Evolutionary conservation across 306 rosid species (phyloP).

Genomic region (Fragaria ananassa): DNA sequence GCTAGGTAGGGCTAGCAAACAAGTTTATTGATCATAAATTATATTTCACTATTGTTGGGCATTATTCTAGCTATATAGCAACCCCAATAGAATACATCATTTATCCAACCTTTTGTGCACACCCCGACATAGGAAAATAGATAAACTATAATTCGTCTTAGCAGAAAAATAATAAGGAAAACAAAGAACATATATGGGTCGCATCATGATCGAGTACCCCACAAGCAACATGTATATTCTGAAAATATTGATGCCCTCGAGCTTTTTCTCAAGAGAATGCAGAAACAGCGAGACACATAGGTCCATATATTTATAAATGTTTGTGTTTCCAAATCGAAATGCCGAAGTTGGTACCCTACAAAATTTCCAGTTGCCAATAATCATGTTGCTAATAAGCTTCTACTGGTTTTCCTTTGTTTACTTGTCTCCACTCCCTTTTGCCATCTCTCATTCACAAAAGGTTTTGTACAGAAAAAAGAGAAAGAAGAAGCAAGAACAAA

Average conservation of each 20-base stretch:
- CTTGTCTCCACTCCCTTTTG: constrained; percentile 30
- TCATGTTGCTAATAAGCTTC: not conserved
- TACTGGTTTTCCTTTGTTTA: too few species aligned
- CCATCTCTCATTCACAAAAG: constrained; percentile 16
- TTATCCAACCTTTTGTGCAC: not conserved
- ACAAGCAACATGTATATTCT: constrained; percentile 21
- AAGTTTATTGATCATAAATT: not conserved
- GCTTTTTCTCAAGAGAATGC: not conserved
- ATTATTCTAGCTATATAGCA: not conserved
- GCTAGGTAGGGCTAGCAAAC: not conserved
- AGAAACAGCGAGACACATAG: constrained; percentile 10
- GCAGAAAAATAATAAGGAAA: not conserved
- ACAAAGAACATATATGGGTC: constrained; percentile 21
- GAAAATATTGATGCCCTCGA: not conserved
- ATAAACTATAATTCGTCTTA: not conserved
- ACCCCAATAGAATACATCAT: not conserved
- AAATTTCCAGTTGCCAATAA: constrained; percentile 35
- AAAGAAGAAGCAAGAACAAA: too few species aligned
- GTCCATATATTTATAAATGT: not conserved
- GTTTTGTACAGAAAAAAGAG: not conserved
- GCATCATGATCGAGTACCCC: constrained; percentile 21
- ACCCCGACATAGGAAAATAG: not conserved
- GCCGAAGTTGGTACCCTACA: constrained; percentile 15
- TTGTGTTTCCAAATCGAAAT: constrained; percentile 10
- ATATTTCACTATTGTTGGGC: not conserved